Evolutionary conservation across 495 filamentous ascomycete genomes (phyloP).

Genomic region (Xylaria scruposa): DNA sequence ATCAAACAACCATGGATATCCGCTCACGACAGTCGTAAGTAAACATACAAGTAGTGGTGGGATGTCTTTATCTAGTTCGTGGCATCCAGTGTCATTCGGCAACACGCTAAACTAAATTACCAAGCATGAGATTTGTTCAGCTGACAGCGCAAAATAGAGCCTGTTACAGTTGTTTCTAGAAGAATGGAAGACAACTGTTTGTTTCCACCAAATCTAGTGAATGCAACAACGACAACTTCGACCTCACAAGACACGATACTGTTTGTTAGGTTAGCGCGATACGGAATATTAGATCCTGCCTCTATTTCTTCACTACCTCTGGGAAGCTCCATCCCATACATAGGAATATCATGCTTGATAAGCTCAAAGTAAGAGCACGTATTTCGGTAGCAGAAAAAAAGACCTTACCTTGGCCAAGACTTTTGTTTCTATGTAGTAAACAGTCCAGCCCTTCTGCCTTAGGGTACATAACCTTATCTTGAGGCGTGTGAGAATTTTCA

Average conservation of each 20-base stretch:
- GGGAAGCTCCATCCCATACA: neutral
- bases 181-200: neutral
- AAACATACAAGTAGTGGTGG: neutral
- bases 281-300: neutral
- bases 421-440: neutral
- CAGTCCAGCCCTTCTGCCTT: neutral
- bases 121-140: neutral
- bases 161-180: neutral
- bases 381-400: neutral
- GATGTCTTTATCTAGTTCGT: neutral
- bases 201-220: neutral
- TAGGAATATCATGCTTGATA: neutral
- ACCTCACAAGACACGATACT: neutral
- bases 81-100: neutral
- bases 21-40: neutral
- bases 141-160: neutral
- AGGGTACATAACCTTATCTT: neutral
- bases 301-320: neutral
- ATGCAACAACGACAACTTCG: neutral
- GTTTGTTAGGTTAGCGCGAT: neutral
- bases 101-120: neutral
- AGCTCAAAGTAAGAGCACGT: neutral
- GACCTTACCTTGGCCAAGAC: neutral
- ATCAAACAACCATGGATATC: neutral
- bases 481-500: neutral